Evolutionary conservation across 495 filamentous ascomycete species (phyloP).

Genomic region (Trichocladium uniseriatum): DNA sequence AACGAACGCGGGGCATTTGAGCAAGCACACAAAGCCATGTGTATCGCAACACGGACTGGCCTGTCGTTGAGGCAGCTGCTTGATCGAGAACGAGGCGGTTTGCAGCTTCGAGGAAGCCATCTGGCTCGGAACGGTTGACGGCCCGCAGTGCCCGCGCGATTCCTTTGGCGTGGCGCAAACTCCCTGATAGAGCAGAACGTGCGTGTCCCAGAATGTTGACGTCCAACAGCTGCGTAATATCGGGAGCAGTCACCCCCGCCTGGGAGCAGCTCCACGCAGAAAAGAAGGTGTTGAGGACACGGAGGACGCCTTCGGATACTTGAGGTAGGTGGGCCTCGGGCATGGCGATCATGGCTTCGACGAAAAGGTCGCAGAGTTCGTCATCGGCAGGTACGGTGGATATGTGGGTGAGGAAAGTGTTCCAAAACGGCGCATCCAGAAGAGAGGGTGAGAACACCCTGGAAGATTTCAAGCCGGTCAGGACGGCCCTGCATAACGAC

Average conservation of each 20-base stretch:
- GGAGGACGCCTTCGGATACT: constrained; percentile 6
- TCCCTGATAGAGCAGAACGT: background rate
- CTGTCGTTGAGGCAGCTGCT: background rate
- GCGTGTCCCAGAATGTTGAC: background rate
- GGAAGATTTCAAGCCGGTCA: constrained; percentile 13
- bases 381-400: constrained; percentile 11
- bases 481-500: constrained; percentile 11
- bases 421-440: constrained; percentile 13
- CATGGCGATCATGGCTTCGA: constrained; percentile 3
- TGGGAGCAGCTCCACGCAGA: constrained; percentile 6
- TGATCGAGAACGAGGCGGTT: constrained; percentile 8
- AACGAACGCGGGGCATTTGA: constrained; percentile 14
- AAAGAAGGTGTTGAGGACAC: constrained; percentile 12
- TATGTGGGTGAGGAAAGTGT: constrained; percentile 9
- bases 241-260: background rate
- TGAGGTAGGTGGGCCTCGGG: background rate
- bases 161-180: background rate
- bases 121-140: constrained; percentile 2
- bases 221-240: constrained; percentile 3
- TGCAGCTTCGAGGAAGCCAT: constrained; percentile 11
- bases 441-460: constrained; percentile 7
- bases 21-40: constrained; percentile 25
- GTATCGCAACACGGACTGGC: constrained; percentile 10
- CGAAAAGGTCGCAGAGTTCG: constrained; percentile 12
- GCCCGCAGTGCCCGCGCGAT: constrained; percentile 7